Base-by-base conservation (phyloP, 2,329 filamentous ascomycete species). In the Pseudogymnoascus sp. region DNA sequence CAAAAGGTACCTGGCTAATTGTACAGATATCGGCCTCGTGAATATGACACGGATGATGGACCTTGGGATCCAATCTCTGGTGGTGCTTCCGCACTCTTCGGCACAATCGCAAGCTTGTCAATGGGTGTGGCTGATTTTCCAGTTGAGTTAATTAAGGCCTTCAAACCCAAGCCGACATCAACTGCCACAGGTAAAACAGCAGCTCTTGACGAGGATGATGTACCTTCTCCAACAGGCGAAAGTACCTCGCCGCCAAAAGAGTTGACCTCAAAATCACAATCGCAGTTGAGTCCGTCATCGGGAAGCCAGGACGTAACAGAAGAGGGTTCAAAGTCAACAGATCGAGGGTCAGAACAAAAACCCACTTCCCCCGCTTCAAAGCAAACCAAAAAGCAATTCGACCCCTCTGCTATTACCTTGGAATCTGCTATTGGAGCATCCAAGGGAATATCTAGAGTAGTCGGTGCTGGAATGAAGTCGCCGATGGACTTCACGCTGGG, bases 401-500 rank as follows among this genome's bases (percentile, higher is more conserved):
- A 70, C 57, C 69, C 71, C 14, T 70, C 68, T 22, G 65, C 69
- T 16, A 67, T 77, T 59, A 71, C 75, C 4, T 62, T 60, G 1
- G 86, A 89, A 16, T 80, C 81, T 25, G 86, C 85, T 1, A 75
- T 88, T 11, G 84, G 83, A 54, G 85, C 58, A 25, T 60, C 39
- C 11, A 60, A 60, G n/a, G 39, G 58, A 9, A 50, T 60, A 41
- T 60, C 36, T 9, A 83, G 86, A n/a, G 87, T 94, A 57, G 84
- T 92, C 4, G 81, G 82, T 9, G 86, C 88, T n/a, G 84, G 89
- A 4, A 79, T 93, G 63, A 90, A 89, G 67, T 87, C 87, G 1
- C 92, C 92, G 0, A 87, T 94, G 80, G 90, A 96, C 71, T 88
- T 96, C 65, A 90, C 89, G 39, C 75, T 96, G 41, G 89, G 89